These are phyloP conservation scores for Hypoxylon perforatum DNA, from an alignment of 495 filamentous ascomycete genomes.

Conservation along the genomic window DNA sequence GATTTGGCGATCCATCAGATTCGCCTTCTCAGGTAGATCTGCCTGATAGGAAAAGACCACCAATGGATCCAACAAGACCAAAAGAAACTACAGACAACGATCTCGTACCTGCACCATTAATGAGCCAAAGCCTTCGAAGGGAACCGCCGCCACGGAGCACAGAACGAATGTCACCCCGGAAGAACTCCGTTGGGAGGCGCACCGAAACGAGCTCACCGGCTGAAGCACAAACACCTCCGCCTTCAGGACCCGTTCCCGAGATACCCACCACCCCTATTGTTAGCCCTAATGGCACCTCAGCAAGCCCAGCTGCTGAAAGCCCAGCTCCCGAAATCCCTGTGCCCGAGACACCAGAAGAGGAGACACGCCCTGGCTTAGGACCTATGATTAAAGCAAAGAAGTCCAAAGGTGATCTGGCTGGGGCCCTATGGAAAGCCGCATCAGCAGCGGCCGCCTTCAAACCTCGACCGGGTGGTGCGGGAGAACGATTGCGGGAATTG, in stretches of 20 bases:
- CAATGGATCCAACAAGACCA: conserved; percentile 62
- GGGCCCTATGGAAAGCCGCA: conserved; percentile 85
- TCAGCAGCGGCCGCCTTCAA: conserved; percentile 83
- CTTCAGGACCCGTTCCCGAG: conserved; percentile 23
- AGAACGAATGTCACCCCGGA: conserved; percentile 55
- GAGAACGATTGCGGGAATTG: conserved; percentile 71
- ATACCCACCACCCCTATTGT: conserved; percentile 12
- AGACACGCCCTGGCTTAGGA: conserved; percentile 80
- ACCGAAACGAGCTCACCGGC: conserved; percentile 24
- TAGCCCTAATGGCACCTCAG: conserved; percentile 32
- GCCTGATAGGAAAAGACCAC: conserved; percentile 63
- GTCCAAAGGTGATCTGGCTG: conserved; percentile 75
- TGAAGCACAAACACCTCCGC: conserved; percentile 20
- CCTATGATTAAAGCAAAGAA: conserved; percentile 87
- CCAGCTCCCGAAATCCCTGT: conserved; percentile 35
- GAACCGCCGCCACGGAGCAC: conserved; percentile 60
- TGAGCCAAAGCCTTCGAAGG: conserved; percentile 59
- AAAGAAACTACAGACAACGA: conserved; percentile 52
- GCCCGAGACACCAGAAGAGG: conserved; percentile 53
- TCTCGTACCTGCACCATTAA: conserved; percentile 64
- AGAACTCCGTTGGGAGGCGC: conserved; percentile 46
- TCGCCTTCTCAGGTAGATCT: conserved; percentile 56
- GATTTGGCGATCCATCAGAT: conserved; percentile 52
- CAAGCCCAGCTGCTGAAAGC: conserved; percentile 34
- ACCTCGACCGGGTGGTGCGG: conserved; percentile 83